Conservation (phyloP, 129 eudicot species). For the Logfia minima region DNA sequence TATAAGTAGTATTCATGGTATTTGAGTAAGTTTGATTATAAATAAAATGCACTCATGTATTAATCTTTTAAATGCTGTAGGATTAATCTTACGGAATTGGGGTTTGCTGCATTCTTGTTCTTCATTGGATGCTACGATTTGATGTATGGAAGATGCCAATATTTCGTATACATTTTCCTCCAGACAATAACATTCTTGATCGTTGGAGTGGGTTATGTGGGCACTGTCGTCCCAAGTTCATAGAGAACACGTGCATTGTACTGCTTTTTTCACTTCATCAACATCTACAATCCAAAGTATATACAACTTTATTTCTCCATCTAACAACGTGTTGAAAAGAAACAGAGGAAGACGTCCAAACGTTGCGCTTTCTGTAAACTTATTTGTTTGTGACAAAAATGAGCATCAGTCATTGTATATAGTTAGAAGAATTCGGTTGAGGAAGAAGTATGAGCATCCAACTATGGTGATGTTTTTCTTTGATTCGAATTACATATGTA, state of each 20-base stretch:
- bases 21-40: not conserved
- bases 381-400: conserved; percentile 4
- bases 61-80: conserved; percentile 40
- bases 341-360: not conserved
- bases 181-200: conserved; percentile 81
- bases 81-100: conserved; percentile 60
- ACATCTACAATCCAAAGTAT: not conserved
- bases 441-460: conserved; percentile 16
- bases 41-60: too few species aligned
- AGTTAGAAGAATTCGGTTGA: conserved; percentile 20
- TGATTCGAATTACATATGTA: conserved; percentile 3
- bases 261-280: not conserved
- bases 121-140: conserved; percentile 76
- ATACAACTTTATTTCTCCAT: not conserved
- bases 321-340: not conserved
- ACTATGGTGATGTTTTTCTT: conserved; percentile 11
- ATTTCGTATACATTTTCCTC: conserved; percentile 78
- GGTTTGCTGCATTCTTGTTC: conserved; percentile 77
- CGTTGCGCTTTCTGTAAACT: not conserved
- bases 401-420: not conserved
- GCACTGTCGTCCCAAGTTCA: conserved; percentile 66
- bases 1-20: not conserved
- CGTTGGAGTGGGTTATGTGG: conserved; percentile 84
- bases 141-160: conserved; percentile 64
- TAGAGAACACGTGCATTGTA: not conserved